These are phyloP conservation scores for Melampsora americana DNA, from an alignment of 1,284 basidiomycete genomes.

Conservation along the genomic window DNA sequence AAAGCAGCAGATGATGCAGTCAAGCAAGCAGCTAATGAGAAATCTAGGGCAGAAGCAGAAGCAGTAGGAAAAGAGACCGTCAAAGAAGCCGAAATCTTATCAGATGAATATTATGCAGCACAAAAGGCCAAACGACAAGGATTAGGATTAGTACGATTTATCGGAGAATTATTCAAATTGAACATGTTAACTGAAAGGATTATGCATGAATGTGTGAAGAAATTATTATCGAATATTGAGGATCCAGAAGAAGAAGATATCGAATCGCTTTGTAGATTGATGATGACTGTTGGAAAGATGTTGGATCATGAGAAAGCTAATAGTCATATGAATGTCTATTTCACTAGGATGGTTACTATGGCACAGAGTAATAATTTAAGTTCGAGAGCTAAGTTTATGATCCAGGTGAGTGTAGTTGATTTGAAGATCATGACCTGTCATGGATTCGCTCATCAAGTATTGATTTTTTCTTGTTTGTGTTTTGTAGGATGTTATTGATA, in stretches of 20 bases:
- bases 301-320: slow-evolving; percentile 73
- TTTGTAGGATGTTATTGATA: slow-evolving; percentile 40
- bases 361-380: slow-evolving; percentile 60
- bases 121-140: slow-evolving; percentile 96
- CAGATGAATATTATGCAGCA: slow-evolving; percentile 93
- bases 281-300: slow-evolving; percentile 78
- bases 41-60: slow-evolving; percentile 55
- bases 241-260: slow-evolving; percentile 97
- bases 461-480: not conserved
- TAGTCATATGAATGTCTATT: slow-evolving; percentile 86
- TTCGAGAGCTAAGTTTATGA: slow-evolving; percentile 37
- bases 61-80: slow-evolving; percentile 55
- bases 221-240: slow-evolving; percentile 83
- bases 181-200: slow-evolving; percentile 90
- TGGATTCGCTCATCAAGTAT: not conserved
- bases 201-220: slow-evolving; percentile 95
- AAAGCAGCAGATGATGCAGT: slow-evolving; percentile 62
- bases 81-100: slow-evolving; percentile 62
- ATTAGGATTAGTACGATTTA: slow-evolving; percentile 94
- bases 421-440: not conserved
- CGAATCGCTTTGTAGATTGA: slow-evolving; percentile 87
- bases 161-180: slow-evolving; percentile 95
- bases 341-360: slow-evolving; percentile 79
- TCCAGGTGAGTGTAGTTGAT: slow-evolving; percentile 49
- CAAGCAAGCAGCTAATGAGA: slow-evolving; percentile 57